phyloP scores from a whole-genome alignment of 805 yeast species.

The Pichia gijzeniarum region DNA sequence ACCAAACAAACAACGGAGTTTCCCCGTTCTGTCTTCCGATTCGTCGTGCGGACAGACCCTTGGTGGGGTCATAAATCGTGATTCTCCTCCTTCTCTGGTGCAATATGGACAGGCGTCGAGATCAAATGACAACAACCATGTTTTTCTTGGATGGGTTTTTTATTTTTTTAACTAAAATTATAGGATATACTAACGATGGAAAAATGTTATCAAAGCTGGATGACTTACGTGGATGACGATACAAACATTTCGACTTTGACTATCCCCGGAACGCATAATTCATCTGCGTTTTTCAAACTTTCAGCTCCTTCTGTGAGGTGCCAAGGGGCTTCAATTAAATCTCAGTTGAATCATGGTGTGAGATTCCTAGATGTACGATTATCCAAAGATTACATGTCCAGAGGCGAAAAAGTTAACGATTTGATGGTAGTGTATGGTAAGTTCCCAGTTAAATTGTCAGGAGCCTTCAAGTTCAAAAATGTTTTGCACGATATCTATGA shows the following conservation, averaged over 20 bases:
- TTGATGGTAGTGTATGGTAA: conserved; percentile 69
- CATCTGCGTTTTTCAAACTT: conserved; percentile 58
- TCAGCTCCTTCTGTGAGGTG: conserved; percentile 75
- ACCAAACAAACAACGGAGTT: not conserved
- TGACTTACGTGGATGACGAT: conserved; percentile 46
- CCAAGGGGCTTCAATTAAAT: conserved; percentile 53
- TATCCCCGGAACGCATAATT: conserved; percentile 81
- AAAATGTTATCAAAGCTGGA: conserved; percentile 38
- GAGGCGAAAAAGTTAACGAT: conserved; percentile 38
- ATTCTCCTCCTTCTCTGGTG: not conserved
- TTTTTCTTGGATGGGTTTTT: not conserved
- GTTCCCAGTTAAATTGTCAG: conserved; percentile 61
- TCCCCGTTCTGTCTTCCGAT: not conserved
- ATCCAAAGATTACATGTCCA: conserved; percentile 46
- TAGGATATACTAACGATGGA: not conserved
- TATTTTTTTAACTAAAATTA: too few species aligned
- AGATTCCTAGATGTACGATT: conserved; percentile 65
- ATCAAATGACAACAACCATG: not conserved
- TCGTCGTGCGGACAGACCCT: not conserved
- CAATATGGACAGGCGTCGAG: too few species aligned
- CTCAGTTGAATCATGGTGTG: conserved; percentile 68
- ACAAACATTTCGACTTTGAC: conserved; percentile 47
- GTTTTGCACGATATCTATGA: conserved; percentile 52
- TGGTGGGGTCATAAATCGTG: too few species aligned
- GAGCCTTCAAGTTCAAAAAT: conserved; percentile 46